Evolutionary conservation across 176 grass and related monocot species (phyloP).

Genomic region (Musa acuminata): DNA sequence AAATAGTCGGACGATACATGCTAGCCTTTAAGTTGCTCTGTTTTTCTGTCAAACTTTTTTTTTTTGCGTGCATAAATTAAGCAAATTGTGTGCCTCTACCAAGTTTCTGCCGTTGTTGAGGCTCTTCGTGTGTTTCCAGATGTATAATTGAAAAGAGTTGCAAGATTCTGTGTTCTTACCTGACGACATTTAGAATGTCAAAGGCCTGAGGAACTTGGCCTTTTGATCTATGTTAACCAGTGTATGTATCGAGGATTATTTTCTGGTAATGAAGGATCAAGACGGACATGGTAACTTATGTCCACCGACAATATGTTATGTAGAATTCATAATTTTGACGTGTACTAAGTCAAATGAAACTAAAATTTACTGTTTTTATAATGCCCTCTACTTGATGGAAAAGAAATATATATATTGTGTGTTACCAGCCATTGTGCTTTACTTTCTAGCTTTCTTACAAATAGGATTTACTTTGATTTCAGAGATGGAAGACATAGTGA

Average conservation of each 20-base stretch:
- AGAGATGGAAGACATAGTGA: slow-evolving; percentile 68
- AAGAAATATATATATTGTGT: background rate
- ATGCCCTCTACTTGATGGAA: background rate
- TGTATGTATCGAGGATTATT: background rate
- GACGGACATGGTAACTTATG: background rate
- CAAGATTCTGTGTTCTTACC: background rate
- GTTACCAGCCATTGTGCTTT: background rate
- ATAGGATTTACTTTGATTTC: slow-evolving; percentile 10
- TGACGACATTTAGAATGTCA: background rate
- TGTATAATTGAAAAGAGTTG: background rate
- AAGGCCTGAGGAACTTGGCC: background rate
- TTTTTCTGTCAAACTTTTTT: too few species aligned
- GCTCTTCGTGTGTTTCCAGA: too few species aligned
- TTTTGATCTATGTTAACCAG: background rate
- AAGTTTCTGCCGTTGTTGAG: too few species aligned
- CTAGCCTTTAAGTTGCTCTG: too few species aligned
- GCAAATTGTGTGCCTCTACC: too few species aligned
- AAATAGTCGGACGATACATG: too few species aligned
- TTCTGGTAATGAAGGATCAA: background rate
- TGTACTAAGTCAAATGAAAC: background rate
- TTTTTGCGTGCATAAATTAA: too few species aligned
- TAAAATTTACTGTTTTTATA: background rate
- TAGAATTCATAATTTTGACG: background rate
- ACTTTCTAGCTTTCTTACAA: background rate
- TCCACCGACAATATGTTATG: background rate